Conservation (phyloP, 441 rosid genomes). For the Aquilaria agallochum region DNA sequence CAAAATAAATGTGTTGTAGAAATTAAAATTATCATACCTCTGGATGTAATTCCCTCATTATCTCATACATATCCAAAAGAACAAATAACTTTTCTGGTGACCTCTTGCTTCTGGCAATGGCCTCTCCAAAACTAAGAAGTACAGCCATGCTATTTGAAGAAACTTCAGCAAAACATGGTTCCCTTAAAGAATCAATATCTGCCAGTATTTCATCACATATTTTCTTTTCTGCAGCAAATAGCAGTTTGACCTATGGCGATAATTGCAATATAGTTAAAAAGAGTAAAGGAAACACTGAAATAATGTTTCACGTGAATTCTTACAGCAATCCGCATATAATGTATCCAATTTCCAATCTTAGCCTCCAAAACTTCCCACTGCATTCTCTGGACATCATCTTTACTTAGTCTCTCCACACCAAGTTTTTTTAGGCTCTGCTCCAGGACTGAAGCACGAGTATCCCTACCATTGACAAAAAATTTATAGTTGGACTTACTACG, state of each 20-base stretch:
- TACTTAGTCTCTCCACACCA: constrained; percentile 91
- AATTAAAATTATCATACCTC: constrained; percentile 48
- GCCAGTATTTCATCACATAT: constrained; percentile 83
- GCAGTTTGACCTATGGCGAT: constrained; percentile 74
- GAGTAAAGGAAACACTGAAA: constrained; percentile 3
- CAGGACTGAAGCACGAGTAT: constrained; percentile 80
- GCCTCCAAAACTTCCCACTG: constrained; percentile 99
- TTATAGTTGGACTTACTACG: not conserved
- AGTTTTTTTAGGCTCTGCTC: constrained; percentile 86
- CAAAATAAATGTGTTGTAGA: not conserved
- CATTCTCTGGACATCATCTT: constrained; percentile 98
- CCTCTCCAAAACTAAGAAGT: constrained; percentile 92
- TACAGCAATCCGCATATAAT: constrained; percentile 92
- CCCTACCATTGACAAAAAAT: constrained; percentile 41
- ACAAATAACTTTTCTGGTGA: constrained; percentile 89
- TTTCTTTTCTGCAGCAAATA: constrained; percentile 81
- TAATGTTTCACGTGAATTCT: constrained; percentile 19
- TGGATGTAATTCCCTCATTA: constrained; percentile 85
- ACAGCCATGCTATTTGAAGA: constrained; percentile 66
- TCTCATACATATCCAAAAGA: constrained; percentile 91
- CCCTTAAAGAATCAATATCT: constrained; percentile 68
- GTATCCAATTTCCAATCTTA: constrained; percentile 96
- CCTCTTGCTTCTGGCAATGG: constrained; percentile 90
- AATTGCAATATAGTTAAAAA: constrained; percentile 14
- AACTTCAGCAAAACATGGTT: constrained; percentile 85